Conservation (phyloP, 2,329 filamentous ascomycete genomes). For the Cordyceps tenuipes region DNA sequence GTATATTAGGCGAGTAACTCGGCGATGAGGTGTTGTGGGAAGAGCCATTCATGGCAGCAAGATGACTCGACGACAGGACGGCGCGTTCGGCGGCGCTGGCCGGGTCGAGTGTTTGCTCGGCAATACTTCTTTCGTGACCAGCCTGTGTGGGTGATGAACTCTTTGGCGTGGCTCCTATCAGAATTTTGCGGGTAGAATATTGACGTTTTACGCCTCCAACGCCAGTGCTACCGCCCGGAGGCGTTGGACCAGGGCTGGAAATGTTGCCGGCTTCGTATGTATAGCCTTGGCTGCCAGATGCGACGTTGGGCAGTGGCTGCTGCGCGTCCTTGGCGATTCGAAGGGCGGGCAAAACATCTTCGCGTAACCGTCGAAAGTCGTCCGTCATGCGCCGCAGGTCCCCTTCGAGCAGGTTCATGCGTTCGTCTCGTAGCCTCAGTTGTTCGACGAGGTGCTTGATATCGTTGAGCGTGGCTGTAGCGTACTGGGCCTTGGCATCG, state of each 20-base stretch:
- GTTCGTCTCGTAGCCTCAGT: slow-evolving; percentile 80
- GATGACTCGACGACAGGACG: slow-evolving; percentile 58
- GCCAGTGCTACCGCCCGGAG: slow-evolving; percentile 39
- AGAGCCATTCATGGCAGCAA: slow-evolving; percentile 61
- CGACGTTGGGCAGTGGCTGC: slow-evolving; percentile 64
- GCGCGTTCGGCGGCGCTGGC: slow-evolving; percentile 60
- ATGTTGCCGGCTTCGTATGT: slow-evolving; percentile 37
- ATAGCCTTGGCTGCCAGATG: slow-evolving; percentile 31
- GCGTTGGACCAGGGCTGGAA: slow-evolving; percentile 50
- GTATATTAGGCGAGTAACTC: slow-evolving; percentile 57
- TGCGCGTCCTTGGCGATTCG: slow-evolving; percentile 87
- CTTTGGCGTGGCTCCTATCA: slow-evolving; percentile 65
- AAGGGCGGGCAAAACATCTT: slow-evolving; percentile 85
- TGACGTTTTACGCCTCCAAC: slow-evolving; percentile 62
- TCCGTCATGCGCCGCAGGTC: slow-evolving; percentile 78
- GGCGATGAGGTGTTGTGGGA: slow-evolving; percentile 42
- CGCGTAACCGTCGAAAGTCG: slow-evolving; percentile 78
- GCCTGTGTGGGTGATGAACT: slow-evolving; percentile 67
- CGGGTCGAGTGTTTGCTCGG: slow-evolving; percentile 59
- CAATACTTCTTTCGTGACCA: slow-evolving; percentile 56
- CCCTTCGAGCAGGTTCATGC: slow-evolving; percentile 73
- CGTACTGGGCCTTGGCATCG: slow-evolving; percentile 77
- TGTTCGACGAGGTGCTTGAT: slow-evolving; percentile 86
- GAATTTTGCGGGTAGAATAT: slow-evolving; percentile 68
- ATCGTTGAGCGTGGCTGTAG: slow-evolving; percentile 84